Evolutionary conservation across 495 filamentous ascomycete species (phyloP).

Genomic region (Oleoguttula mirabilis): DNA sequence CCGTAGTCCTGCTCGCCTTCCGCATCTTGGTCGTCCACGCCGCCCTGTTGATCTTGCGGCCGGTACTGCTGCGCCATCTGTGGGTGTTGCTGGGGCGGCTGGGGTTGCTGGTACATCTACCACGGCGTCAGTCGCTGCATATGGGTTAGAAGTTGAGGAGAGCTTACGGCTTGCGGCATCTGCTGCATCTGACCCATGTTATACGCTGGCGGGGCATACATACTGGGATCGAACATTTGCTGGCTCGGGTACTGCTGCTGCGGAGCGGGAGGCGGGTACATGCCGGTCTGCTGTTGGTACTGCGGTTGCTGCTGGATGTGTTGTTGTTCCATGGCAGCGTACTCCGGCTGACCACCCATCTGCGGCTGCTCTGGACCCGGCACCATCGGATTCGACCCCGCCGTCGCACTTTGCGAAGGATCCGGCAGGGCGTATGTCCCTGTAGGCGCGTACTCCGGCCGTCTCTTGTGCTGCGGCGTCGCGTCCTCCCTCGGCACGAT

Average conservation of each 20-base stretch:
- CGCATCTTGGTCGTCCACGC: conserved; percentile 10
- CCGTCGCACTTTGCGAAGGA: conserved; percentile 4
- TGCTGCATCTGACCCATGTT: conserved; percentile 41
- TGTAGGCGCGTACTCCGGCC: conserved; percentile 44
- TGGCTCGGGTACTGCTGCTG: conserved; percentile 30
- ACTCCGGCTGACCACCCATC: conserved; percentile 45
- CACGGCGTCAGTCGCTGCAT: conserved; percentile 46
- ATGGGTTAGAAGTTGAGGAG: conserved; percentile 36
- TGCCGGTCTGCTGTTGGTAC: conserved; percentile 64
- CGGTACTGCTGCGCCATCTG: conserved; percentile 6
- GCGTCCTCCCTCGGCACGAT: conserved; percentile 96
- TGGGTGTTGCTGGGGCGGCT: conserved; percentile 5
- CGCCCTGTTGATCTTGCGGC: conserved; percentile 3
- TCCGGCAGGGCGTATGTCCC: conserved; percentile 26
- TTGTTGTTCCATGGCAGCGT: conserved; percentile 23
- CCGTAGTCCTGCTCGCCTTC: conserved; percentile 12
- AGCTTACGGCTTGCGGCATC: conserved; percentile 31
- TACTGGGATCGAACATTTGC: conserved; percentile 66
- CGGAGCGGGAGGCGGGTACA: conserved; percentile 67
- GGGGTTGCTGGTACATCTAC: conserved; percentile 6
- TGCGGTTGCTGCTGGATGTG: conserved; percentile 29
- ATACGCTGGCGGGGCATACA: conserved; percentile 48
- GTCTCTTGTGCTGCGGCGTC: conserved; percentile 63
- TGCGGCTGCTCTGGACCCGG: conserved; percentile 51
- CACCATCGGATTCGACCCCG: conserved; percentile 22